Conservation (phyloP, 176 grass and related monocot species). For the Poa annua region DNA sequence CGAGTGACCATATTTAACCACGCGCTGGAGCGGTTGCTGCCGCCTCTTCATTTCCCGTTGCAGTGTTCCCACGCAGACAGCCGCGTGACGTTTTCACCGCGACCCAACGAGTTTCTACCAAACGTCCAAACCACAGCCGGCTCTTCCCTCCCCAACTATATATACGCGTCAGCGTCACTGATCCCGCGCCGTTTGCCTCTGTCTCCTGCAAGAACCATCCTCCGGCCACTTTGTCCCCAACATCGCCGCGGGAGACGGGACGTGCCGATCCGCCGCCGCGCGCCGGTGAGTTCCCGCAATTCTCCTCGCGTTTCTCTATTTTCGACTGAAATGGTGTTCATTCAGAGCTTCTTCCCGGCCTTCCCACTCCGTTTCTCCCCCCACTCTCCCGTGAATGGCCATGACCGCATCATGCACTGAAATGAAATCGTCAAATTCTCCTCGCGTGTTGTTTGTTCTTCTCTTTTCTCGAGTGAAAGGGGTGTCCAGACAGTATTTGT, state of each 20-base stretch:
- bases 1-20: neutral
- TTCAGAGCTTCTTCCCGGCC: neutral
- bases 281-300: slow-evolving; percentile 18
- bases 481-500: neutral
- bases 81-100: neutral
- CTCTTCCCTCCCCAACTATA: neutral
- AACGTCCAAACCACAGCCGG: slow-evolving; percentile 26
- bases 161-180: neutral
- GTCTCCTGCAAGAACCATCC: neutral
- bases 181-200: neutral
- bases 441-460: no score
- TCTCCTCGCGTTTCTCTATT: neutral
- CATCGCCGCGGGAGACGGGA: neutral
- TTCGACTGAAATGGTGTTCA: neutral
- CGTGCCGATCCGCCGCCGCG: neutral
- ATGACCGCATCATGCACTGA: neutral
- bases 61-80: neutral
- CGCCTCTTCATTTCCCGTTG: neutral
- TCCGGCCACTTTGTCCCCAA: neutral
- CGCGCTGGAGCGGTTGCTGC: neutral
- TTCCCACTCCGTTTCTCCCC: neutral
- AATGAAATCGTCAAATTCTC: neutral
- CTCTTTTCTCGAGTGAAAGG: no score
- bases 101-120: neutral
- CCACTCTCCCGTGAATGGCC: neutral